Conservation (phyloP, 176 grass and related monocot species). For the barley (Hordeum vulgare) region MorexV3_pseudomolecules_assembly NC_058524.1:3208124-3208623, state of each 20-base stretch:
- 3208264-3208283: neutral
- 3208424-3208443: neutral
- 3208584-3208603: neutral
- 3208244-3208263: no score
- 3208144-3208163: neutral
- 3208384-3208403: neutral
- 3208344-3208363: neutral
- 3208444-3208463: neutral
- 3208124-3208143: neutral
- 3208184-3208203: neutral
- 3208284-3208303: neutral
- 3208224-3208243: neutral
- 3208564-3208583: neutral
- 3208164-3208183: neutral
- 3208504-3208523: neutral
- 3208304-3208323: neutral
- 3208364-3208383: neutral
- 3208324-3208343: neutral
- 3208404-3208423: neutral
- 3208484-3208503: neutral
- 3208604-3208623: neutral
- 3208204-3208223: neutral
- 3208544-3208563: neutral
- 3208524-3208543: neutral
- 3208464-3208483: neutral